Base-by-base conservation (phyloP, 306 rosid genomes). In the peach (Prunus persica) region DNA sequence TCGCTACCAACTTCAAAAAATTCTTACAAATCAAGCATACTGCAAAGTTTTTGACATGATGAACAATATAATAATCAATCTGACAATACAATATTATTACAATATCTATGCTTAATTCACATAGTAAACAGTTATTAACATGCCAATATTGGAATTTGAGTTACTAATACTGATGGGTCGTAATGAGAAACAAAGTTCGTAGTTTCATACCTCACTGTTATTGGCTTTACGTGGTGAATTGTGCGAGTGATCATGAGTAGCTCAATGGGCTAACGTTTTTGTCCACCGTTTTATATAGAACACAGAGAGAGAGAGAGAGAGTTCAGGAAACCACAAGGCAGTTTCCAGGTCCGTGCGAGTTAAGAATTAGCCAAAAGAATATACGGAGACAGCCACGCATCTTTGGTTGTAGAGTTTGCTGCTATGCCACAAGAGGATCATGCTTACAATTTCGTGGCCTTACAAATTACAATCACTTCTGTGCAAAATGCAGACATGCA, bases 251-350 rank as follows among this genome's bases (percentile, higher is more conserved):
- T 3, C 45, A 22, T 16, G 43, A 70, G 65, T 55, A 55, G 75
- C 75, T 34, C 43, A 8, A n/a, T 9, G 11, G 30, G 34, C 64
- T 18, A 14, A 58, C 65, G 11, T 38, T 38, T 15, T 41, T 9
- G 6, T 30, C 30, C 28, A 20, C 28, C 9, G 6, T n/a, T 47
- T 28, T 27, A 62, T 62, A 2, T 62, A 2, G 52, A 47, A 3
- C 52, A 1, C 5, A 47, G 51, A 1, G 51, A 47, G 9, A 9
- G 61, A 8, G 34, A 25, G 49, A 19, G 74, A n/a, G 49, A 52
- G 32, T 22, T 72, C 24, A 61, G 76, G 76, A 72, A 72, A 58
- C 25, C 76, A 46, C 69, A 57, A 73, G 77, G 77, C 61, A 73
- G 77, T 46, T 73, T 73, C 77, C 22, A 16, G 55, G 16, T 15